Percentiles rank a stretch among this genome's conserved stretches.
Conservation (phyloP, 169 alveolate species). For the Toxoplasma gondii region DNA sequence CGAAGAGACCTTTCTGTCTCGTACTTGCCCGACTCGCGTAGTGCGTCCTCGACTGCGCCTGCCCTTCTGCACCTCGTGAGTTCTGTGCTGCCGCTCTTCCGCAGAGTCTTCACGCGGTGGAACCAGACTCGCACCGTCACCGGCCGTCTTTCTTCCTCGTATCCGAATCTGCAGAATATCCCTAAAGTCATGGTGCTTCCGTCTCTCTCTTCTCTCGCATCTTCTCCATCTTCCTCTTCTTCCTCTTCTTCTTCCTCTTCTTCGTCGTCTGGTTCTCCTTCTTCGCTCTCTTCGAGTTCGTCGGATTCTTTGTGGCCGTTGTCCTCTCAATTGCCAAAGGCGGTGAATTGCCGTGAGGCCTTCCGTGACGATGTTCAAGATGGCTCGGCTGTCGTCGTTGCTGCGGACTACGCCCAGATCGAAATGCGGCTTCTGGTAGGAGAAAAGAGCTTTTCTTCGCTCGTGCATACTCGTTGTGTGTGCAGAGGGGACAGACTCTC, state of each 20-base stretch:
- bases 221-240: not conserved
- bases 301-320: not conserved
- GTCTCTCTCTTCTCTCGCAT: not conserved
- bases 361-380: slow-evolving; percentile 37
- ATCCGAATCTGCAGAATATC: slow-evolving; percentile 77
- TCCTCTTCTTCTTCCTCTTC: not conserved
- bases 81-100: too few species aligned
- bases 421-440: slow-evolving; percentile 63
- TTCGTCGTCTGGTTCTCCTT: not conserved
- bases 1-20: too few species aligned
- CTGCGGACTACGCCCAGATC: slow-evolving; percentile 64
- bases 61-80: too few species aligned
- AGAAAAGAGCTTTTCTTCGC: not conserved
- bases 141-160: slow-evolving; percentile 77
- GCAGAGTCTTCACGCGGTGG: slow-evolving; percentile 65
- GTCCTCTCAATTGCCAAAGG: not conserved
- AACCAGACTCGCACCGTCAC: slow-evolving; percentile 80
- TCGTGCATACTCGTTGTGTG: not conserved
- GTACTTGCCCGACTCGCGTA: too few species aligned
- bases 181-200: slow-evolving; percentile 46
- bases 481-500: not conserved
- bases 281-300: not conserved
- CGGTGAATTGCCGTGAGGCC: slow-evolving; percentile 62
- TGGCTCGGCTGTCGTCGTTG: slow-evolving; percentile 38
- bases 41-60: too few species aligned